Conservation (phyloP, 2,329 filamentous ascomycete genomes). For the Saccharata proteae region DNA sequence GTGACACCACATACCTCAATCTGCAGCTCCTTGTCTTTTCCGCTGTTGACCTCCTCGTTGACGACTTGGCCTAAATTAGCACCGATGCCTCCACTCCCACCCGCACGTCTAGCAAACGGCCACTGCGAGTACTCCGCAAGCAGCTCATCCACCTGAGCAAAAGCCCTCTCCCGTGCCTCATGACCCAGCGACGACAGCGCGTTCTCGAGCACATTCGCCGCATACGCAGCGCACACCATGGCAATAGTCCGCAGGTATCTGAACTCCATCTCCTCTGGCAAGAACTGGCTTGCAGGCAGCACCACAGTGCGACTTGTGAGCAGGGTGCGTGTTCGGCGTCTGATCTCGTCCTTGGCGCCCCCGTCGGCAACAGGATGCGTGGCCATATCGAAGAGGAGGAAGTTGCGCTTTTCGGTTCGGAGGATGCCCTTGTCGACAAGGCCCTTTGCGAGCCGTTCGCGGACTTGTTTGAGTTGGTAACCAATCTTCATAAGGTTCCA, state of each 20-base stretch:
- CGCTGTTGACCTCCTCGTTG: slow-evolving; percentile 71
- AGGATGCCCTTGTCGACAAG: slow-evolving; percentile 98
- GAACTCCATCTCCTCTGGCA: slow-evolving; percentile 90
- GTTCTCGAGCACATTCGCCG: slow-evolving; percentile 95
- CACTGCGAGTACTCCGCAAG: slow-evolving; percentile 94
- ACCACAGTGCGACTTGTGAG: slow-evolving; percentile 91
- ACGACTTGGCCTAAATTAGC: slow-evolving; percentile 85
- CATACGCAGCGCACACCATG: slow-evolving; percentile 97
- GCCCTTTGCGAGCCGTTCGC: slow-evolving; percentile 91
- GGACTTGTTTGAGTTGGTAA: slow-evolving; percentile 98
- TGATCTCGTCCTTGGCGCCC: slow-evolving; percentile 94
- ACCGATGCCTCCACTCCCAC: slow-evolving; percentile 70
- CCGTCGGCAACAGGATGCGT: slow-evolving; percentile 95
- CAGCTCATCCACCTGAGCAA: slow-evolving; percentile 92
- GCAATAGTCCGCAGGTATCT: slow-evolving; percentile 81
- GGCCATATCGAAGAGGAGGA: slow-evolving; percentile 98
- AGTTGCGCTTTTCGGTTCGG: slow-evolving; percentile 97
- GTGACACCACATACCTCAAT: slow-evolving; percentile 57
- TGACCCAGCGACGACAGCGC: slow-evolving; percentile 89
- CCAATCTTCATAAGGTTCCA: slow-evolving; percentile 99
- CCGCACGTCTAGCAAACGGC: slow-evolving; percentile 76
- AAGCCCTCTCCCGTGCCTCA: slow-evolving; percentile 85
- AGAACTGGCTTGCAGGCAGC: slow-evolving; percentile 71
- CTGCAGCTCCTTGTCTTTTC: slow-evolving; percentile 90
- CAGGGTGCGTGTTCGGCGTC: slow-evolving; percentile 80